Conservation (phyloP, 2,329 filamentous ascomycete species). For the Claviceps pazoutovae region DNA sequence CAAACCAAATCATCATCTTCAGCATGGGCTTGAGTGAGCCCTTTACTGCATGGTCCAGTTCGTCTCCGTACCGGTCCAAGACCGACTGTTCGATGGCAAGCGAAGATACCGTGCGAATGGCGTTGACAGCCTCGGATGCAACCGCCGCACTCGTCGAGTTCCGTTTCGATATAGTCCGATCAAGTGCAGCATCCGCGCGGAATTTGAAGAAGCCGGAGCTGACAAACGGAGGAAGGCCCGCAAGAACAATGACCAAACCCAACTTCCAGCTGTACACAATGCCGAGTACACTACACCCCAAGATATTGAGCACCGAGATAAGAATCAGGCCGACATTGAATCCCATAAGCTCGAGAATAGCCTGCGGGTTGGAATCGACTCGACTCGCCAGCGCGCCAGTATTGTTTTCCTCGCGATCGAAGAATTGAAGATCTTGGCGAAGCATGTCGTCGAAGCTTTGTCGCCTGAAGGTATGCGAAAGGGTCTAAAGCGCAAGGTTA, state of each 20-base stretch:
- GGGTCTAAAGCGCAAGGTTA: constrained; percentile 3
- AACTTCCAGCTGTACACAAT: constrained; percentile 34
- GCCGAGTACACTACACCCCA: constrained; percentile 25
- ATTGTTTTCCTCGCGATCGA: constrained; percentile 27
- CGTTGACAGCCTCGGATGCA: constrained; percentile 28
- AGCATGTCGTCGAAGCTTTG: constrained; percentile 19
- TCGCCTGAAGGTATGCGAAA: constrained; percentile 17
- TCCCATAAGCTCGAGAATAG: constrained; percentile 28
- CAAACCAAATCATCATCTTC: constrained; percentile 22
- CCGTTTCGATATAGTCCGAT: constrained; percentile 20
- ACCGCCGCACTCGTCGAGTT: constrained; percentile 24
- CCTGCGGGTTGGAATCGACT: constrained; percentile 23
- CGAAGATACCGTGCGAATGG: constrained; percentile 27
- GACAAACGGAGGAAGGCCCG: constrained; percentile 22
- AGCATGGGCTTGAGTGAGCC: constrained; percentile 19
- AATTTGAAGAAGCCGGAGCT: constrained; percentile 25
- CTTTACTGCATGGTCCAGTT: constrained; percentile 15
- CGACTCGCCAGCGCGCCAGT: constrained; percentile 23
- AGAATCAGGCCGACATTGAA: constrained; percentile 27
- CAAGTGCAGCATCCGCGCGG: constrained; percentile 25
- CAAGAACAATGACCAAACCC: constrained; percentile 33
- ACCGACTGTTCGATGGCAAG: constrained; percentile 26
- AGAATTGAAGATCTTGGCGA: constrained; percentile 28
- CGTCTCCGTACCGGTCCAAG: constrained; percentile 16
- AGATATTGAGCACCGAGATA: constrained; percentile 22